phyloP scores from a whole-genome alignment of 495 filamentous ascomycete species.

The Penicillium longicatenatum region DNA sequence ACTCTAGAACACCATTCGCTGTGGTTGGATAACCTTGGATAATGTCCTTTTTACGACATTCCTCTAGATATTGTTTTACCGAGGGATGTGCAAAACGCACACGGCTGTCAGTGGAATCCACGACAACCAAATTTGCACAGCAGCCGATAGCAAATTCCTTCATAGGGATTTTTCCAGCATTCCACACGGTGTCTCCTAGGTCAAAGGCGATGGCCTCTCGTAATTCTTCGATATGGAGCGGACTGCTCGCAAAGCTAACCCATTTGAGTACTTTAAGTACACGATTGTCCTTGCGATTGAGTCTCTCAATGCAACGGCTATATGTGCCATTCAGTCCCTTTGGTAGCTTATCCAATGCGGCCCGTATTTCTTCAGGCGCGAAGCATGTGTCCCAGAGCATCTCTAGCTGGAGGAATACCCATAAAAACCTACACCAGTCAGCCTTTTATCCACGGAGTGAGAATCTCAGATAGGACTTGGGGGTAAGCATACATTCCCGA shows the following conservation, averaged over 20 bases:
- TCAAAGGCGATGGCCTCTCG: slow-evolving; percentile 36
- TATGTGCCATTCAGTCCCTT: slow-evolving; percentile 32
- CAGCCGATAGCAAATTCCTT: slow-evolving; percentile 27
- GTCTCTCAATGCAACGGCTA: slow-evolving; percentile 20
- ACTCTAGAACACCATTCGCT: slow-evolving; percentile 18
- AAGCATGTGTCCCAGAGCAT: slow-evolving; percentile 31
- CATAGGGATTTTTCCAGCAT: slow-evolving; percentile 22
- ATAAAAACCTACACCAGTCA: slow-evolving; percentile 26
- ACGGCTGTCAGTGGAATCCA: slow-evolving; percentile 22
- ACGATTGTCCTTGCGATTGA: slow-evolving; percentile 13
- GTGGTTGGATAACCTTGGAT: slow-evolving; percentile 8
- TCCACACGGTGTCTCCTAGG: slow-evolving; percentile 24
- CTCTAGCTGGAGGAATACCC: slow-evolving; percentile 34
- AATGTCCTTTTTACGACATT: not conserved
- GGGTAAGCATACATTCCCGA: not conserved
- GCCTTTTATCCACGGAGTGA: not conserved
- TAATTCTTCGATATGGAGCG: slow-evolving; percentile 37
- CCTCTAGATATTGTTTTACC: slow-evolving; percentile 30
- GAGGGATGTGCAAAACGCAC: slow-evolving; percentile 40
- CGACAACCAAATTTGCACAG: slow-evolving; percentile 34
- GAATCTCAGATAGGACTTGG: not conserved
- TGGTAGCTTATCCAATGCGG: slow-evolving; percentile 22
- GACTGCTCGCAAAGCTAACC: slow-evolving; percentile 31
- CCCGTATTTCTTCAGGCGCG: slow-evolving; percentile 27
- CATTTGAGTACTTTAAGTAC: slow-evolving; percentile 27